Conservation (phyloP, 257 asterid genomes). For the Solanum tacnaense region DNA sequence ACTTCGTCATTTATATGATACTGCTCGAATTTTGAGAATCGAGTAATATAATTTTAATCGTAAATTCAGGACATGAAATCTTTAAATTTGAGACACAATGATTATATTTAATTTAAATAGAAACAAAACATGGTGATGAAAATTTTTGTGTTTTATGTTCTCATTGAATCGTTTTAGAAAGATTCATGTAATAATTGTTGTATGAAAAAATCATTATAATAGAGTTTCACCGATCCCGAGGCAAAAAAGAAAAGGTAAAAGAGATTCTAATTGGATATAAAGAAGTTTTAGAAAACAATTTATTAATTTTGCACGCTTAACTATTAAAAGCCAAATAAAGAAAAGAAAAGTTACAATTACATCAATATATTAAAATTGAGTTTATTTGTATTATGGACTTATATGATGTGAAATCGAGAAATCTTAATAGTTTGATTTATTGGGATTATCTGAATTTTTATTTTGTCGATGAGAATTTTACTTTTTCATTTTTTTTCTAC, state of each 20-base stretch:
- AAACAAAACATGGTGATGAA: neutral
- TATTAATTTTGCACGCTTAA: neutral
- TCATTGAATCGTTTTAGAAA: neutral
- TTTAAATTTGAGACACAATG: no score
- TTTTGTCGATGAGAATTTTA: accelerated
- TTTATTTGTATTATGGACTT: neutral
- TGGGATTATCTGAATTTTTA: neutral
- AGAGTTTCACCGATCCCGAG: neutral
- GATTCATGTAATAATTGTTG: neutral
- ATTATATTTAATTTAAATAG: neutral
- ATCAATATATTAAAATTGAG: neutral
- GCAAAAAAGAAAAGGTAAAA: neutral
- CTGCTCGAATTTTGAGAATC: no score
- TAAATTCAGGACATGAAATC: no score
- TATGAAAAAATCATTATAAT: neutral
- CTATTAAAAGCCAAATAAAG: neutral
- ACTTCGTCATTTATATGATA: no score
- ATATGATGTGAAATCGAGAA: neutral
- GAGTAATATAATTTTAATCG: no score
- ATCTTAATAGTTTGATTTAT: neutral
- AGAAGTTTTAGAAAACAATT: neutral
- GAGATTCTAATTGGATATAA: neutral
- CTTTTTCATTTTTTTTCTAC: accelerated
- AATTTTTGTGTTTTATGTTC: neutral
- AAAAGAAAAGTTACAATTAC: neutral